These are phyloP conservation scores for Exophiala spinifera DNA, from an alignment of 2,329 filamentous ascomycete genomes.

Conservation along the genomic window DNA sequence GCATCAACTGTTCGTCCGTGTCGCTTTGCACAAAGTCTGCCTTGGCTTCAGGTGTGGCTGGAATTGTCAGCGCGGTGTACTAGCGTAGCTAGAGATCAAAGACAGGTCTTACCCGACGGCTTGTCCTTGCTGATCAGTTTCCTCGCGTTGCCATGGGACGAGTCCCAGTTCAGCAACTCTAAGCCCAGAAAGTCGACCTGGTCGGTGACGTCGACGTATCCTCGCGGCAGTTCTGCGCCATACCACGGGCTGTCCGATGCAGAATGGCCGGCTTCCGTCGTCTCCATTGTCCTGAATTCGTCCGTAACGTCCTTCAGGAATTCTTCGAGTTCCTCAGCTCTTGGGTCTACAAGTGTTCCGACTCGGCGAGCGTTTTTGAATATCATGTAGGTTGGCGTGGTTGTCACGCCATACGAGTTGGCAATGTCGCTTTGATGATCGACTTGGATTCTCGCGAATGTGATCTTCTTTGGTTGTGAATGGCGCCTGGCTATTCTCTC, in stretches of 20 bases:
- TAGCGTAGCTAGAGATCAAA: slow-evolving; percentile 52
- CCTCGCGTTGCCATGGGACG: slow-evolving; percentile 68
- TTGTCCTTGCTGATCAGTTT: slow-evolving; percentile 68
- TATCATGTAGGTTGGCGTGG: slow-evolving; percentile 89
- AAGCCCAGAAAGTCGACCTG: slow-evolving; percentile 74
- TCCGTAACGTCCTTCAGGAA: slow-evolving; percentile 68
- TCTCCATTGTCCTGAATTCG: slow-evolving; percentile 54
- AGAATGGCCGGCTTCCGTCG: slow-evolving; percentile 39
- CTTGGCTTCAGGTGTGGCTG: slow-evolving; percentile 49
- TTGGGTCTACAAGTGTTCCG: slow-evolving; percentile 70
- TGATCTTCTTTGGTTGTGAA: slow-evolving; percentile 68
- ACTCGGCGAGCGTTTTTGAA: slow-evolving; percentile 69
- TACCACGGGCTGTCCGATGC: slow-evolving; percentile 60
- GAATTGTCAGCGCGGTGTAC: slow-evolving; percentile 68
- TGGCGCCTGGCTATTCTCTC: slow-evolving; percentile 70
- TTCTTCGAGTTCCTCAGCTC: slow-evolving; percentile 66
- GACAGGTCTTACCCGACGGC: slow-evolving; percentile 50
- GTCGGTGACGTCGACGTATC: slow-evolving; percentile 79
- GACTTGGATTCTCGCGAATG: slow-evolving; percentile 83
- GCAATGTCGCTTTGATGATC: slow-evolving; percentile 74
- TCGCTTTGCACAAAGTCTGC: slow-evolving; percentile 94
- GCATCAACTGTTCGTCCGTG: slow-evolving; percentile 92
- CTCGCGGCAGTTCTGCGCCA: slow-evolving; percentile 70
- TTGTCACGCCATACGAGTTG: slow-evolving; percentile 67
- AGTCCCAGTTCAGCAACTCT: slow-evolving; percentile 85